A percentile compares a stretch with the other conserved stretches of the same genome.
phyloP scores from a whole-genome alignment of 179 eudicot species.

The Gypsophila paniculata region DNA sequence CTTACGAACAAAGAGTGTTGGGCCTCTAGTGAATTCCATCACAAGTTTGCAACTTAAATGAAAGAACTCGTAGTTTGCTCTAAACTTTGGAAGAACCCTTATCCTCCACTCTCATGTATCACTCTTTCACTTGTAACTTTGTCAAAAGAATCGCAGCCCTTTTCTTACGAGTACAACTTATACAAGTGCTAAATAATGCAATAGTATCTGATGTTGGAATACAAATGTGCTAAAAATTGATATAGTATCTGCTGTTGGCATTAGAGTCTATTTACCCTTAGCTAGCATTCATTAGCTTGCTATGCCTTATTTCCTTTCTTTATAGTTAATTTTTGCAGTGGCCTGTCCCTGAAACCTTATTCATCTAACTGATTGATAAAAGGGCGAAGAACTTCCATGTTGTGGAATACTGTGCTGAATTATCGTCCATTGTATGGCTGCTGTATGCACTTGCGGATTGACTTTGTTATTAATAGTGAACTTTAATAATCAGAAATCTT shows the following conservation, averaged over 20 bases:
- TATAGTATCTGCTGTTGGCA: too few relatives aligned
- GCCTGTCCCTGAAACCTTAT: neutral
- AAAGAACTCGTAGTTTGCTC: neutral
- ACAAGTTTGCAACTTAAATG: neutral
- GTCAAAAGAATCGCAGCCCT: neutral
- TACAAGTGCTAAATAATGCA: neutral
- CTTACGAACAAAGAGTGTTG: neutral
- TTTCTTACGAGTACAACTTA: neutral
- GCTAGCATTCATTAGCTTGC: neutral
- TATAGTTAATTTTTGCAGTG: neutral
- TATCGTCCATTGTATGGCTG: slow-evolving; percentile 7
- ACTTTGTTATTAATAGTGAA: slow-evolving; percentile 4
- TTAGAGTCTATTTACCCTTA: neutral
- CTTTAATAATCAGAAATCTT: neutral
- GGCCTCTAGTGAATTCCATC: neutral
- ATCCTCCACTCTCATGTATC: neutral
- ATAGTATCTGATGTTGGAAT: too few relatives aligned
- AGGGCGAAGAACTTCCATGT: slow-evolving; percentile 1
- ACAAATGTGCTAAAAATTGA: too few relatives aligned
- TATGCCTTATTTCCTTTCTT: slow-evolving; percentile 5
- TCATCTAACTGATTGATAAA: neutral
- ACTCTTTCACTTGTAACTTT: neutral
- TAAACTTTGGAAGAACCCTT: neutral
- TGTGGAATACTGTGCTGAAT: neutral
- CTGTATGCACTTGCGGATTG: neutral